Percentiles rank a stretch among this genome's conserved stretches.
phyloP scores from a whole-genome alignment of 257 asterid genomes.

The Capsicum baccatum region DNA sequence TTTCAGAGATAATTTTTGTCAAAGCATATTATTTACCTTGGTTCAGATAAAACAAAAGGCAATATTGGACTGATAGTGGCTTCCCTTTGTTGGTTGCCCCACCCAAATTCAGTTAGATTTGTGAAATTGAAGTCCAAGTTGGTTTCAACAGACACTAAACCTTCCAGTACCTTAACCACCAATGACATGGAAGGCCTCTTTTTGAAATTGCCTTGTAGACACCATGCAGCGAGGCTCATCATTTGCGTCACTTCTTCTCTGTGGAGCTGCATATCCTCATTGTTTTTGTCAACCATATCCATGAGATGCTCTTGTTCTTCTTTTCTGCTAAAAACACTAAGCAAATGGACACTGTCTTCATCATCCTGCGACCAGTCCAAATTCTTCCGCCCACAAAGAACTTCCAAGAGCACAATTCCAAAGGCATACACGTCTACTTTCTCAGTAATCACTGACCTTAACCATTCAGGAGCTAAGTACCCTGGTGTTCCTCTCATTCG shows the following conservation, averaged over 20 bases:
- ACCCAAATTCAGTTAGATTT: background rate
- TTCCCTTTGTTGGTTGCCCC: constrained; percentile 14
- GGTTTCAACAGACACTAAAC: background rate
- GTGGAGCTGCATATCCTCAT: background rate
- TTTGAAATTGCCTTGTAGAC: constrained; percentile 34
- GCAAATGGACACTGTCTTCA: constrained; percentile 16
- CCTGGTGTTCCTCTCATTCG: constrained; percentile 31
- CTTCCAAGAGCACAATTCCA: constrained; percentile 14
- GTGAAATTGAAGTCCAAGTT: background rate
- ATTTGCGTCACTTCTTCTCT: background rate
- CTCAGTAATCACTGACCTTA: no score
- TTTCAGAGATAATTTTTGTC: no score
- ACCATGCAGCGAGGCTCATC: constrained; percentile 32
- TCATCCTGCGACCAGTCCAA: constrained; percentile 32
- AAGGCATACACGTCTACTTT: constrained; percentile 34
- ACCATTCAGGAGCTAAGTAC: no score
- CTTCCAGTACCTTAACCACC: constrained; percentile 32
- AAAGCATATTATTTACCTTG: constrained; percentile 9
- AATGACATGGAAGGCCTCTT: constrained; percentile 43
- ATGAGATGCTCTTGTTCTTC: background rate
- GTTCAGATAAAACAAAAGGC: constrained; percentile 37
- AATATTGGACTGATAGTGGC: background rate
- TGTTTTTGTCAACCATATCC: constrained; percentile 5
- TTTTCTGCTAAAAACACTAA: background rate
- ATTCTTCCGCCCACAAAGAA: constrained; percentile 34